phyloP scores from a whole-genome alignment of 2,329 filamentous ascomycete species.

The Rhynchosporium agropyri region DNA sequence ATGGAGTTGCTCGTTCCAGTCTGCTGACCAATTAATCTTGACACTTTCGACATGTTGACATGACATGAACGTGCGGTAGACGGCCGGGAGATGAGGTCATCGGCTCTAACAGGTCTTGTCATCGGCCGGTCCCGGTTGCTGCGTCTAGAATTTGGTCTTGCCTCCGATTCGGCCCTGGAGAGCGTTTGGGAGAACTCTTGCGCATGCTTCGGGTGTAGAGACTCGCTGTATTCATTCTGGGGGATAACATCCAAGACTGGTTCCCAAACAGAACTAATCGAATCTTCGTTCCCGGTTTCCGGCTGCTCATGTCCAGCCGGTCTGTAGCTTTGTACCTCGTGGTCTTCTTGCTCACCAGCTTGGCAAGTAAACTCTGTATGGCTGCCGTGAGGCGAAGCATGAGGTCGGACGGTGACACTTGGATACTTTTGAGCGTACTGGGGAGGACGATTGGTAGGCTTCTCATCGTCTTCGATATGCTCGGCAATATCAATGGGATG shows the following conservation, averaged over 20 bases:
- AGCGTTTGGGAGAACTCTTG: neutral
- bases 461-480: neutral
- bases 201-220: neutral
- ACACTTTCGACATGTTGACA: constrained; percentile 2
- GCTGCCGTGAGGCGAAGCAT: neutral
- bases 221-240: neutral
- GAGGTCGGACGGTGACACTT: neutral
- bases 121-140: constrained; percentile 19
- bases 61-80: neutral
- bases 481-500: neutral
- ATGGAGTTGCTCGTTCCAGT: neutral
- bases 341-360: neutral
- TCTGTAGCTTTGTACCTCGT: neutral
- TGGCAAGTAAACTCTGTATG: neutral
- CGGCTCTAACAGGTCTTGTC: neutral
- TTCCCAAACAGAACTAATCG: neutral
- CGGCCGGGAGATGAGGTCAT: constrained; percentile 2
- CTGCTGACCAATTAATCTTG: neutral
- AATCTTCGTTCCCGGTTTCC: neutral
- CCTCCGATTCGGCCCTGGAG: neutral
- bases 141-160: constrained; percentile 20
- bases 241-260: neutral
- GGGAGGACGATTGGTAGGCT: neutral
- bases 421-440: neutral
- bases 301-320: neutral